phyloP scores from a whole-genome alignment of 108 stramenopile genomes.

The Nannochloropsis gaditana region DNA sequence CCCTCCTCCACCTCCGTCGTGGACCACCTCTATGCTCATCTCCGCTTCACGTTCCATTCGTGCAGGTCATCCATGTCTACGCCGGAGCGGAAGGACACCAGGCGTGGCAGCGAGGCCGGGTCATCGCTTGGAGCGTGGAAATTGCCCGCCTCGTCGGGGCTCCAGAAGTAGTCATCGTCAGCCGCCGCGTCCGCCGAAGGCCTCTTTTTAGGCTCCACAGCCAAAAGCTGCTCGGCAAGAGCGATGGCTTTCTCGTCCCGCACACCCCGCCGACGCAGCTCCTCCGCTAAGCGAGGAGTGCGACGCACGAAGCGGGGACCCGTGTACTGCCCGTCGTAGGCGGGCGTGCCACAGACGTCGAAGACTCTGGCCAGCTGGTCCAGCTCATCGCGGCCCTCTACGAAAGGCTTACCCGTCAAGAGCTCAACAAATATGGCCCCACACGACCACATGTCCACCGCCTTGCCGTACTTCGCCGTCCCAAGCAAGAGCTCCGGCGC shows the following conservation, averaged over 20 bases:
- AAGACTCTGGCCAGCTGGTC: conserved; percentile 3
- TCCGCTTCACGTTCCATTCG: not conserved
- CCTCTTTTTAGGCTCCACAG: not conserved
- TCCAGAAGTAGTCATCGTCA: conserved; percentile 17
- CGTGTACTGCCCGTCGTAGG: conserved; percentile 10
- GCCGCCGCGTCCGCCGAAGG: conserved; percentile 20
- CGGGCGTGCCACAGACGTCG: not conserved
- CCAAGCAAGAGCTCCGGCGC: conserved; percentile 57
- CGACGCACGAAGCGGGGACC: not conserved
- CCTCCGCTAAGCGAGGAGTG: not conserved
- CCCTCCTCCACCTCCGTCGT: not conserved
- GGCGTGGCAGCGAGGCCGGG: not conserved
- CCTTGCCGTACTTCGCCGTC: conserved; percentile 32
- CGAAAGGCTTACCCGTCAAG: conserved; percentile 27
- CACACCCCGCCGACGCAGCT: not conserved
- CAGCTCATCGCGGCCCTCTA: not conserved
- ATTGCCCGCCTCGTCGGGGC: not conserved
- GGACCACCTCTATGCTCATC: not conserved
- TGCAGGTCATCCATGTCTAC: conserved; percentile 20
- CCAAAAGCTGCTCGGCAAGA: conserved; percentile 21
- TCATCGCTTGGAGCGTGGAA: not conserved
- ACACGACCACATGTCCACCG: conserved; percentile 44
- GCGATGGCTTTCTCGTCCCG: conserved; percentile 11
- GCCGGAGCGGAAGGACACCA: not conserved
- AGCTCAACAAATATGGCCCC: conserved; percentile 49